A percentile compares a stretch with the other conserved stretches of the same genome.
Conservation (phyloP, 371 early-diverging fungal genomes). For the Saksenaea vasiformis region DNA sequence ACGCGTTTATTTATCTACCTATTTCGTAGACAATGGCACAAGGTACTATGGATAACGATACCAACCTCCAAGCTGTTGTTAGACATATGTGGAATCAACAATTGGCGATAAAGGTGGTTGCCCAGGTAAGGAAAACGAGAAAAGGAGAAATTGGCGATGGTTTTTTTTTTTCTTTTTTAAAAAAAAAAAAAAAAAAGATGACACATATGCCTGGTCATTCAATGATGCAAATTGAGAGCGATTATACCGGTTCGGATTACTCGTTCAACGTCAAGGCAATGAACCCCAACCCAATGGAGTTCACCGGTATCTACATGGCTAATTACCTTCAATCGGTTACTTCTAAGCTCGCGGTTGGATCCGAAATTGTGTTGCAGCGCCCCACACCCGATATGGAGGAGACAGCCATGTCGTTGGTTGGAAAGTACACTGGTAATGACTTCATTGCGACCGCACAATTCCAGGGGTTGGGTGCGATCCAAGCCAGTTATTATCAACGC, state of each 20-base stretch:
- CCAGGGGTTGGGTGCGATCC: conserved; percentile 82
- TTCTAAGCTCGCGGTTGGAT: conserved; percentile 79
- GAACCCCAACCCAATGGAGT: conserved; percentile 91
- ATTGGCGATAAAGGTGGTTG: conserved; percentile 74
- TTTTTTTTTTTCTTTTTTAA: neutral
- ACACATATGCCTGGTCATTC: conserved; percentile 77
- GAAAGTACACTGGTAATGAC: conserved; percentile 73
- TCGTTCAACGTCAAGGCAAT: conserved; percentile 87
- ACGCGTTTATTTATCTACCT: neutral
- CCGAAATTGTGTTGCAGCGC: conserved; percentile 85
- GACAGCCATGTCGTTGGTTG: conserved; percentile 74
- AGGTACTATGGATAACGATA: conserved; percentile 92
- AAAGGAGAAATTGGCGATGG: neutral
- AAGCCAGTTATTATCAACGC: conserved; percentile 88
- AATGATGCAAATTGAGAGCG: conserved; percentile 91
- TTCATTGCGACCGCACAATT: conserved; percentile 83
- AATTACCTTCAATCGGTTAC: conserved; percentile 93
- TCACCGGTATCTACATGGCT: conserved; percentile 87
- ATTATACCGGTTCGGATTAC: conserved; percentile 88
- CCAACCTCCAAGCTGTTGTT: conserved; percentile 52
- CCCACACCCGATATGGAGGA: conserved; percentile 87
- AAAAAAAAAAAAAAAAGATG: conserved; percentile 36
- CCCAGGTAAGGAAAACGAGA: conserved; percentile 58
- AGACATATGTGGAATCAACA: conserved; percentile 47
- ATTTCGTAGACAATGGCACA: conserved; percentile 64